Evolutionary conservation across 345 rosid genomes (phyloP).

Genomic region (Sapria himalayana): DNA sequence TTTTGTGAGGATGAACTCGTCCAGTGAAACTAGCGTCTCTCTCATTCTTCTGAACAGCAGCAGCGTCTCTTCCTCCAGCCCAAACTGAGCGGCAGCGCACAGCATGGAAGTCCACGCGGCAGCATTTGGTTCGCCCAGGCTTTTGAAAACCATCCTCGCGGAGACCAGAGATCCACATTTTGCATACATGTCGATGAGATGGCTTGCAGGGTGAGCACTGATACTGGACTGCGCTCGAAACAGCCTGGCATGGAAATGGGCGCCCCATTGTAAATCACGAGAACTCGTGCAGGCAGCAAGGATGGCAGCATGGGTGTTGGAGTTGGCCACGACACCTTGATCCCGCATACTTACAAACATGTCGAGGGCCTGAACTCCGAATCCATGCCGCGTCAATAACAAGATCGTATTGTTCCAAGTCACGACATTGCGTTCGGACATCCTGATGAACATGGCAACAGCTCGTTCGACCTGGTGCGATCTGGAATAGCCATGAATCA

Average conservation of each 20-base stretch:
- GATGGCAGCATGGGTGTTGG: slow-evolving; percentile 12
- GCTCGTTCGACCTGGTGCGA: slow-evolving; percentile 10
- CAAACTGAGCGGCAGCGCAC: slow-evolving; percentile 8
- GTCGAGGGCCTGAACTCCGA: slow-evolving; percentile 6
- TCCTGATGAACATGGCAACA: slow-evolving; percentile 8
- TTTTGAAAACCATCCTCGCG: slow-evolving; percentile 8
- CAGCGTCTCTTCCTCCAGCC: slow-evolving; percentile 13
- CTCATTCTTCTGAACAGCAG: slow-evolving; percentile 17
- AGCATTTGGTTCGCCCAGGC: slow-evolving; percentile 6
- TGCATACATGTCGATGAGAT: slow-evolving; percentile 11
- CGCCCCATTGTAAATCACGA: slow-evolving; percentile 13
- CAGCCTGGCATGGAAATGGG: slow-evolving; percentile 13
- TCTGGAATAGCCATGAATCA: slow-evolving; percentile 12
- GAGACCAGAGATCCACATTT: slow-evolving; percentile 9
- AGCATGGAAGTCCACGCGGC: slow-evolving; percentile 15
- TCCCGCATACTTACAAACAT: slow-evolving; percentile 14
- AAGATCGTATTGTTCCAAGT: slow-evolving; percentile 15
- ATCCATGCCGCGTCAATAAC: slow-evolving; percentile 9
- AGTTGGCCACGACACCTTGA: slow-evolving; percentile 9
- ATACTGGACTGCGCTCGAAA: slow-evolving; percentile 5
- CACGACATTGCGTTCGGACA: slow-evolving; percentile 11
- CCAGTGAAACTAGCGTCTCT: slow-evolving; percentile 8
- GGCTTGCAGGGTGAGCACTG: slow-evolving; percentile 7
- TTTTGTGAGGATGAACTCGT: slow-evolving; percentile 12
- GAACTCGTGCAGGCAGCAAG: slow-evolving; percentile 10